These are phyloP conservation scores for Daedalea quercina DNA, from an alignment of 768 basidiomycete genomes.

Conservation along the genomic window DNA sequence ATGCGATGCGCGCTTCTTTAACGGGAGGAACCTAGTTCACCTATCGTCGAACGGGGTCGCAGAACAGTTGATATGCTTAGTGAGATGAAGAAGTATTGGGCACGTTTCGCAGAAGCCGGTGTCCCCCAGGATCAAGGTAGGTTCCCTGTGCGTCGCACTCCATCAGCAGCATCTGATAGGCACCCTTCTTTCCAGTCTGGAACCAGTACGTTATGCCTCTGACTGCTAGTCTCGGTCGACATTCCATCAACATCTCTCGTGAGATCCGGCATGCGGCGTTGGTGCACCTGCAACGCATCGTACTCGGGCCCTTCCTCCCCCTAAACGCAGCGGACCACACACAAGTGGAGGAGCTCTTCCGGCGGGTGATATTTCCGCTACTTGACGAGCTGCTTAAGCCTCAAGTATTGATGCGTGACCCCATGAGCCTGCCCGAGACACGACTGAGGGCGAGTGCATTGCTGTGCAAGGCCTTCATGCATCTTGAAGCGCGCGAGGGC, in stretches of 20 bases:
- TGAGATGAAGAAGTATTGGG: constrained; percentile 61
- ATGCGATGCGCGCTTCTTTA: background rate
- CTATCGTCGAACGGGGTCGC: constrained; percentile 72
- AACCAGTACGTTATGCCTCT: constrained; percentile 70
- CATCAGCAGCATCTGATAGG: background rate
- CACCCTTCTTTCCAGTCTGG: constrained; percentile 51
- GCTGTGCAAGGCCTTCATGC: constrained; percentile 93
- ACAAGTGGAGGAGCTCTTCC: constrained; percentile 81
- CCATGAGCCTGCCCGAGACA: constrained; percentile 86
- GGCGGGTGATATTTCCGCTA: constrained; percentile 84
- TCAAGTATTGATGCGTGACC: constrained; percentile 71
- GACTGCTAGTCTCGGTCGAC: constrained; percentile 64
- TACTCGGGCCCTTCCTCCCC: constrained; percentile 70
- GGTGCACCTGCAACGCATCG: constrained; percentile 54
- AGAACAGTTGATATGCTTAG: constrained; percentile 78
- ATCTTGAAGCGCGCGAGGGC: constrained; percentile 74
- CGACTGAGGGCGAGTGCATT: constrained; percentile 83
- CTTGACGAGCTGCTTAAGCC: constrained; percentile 87
- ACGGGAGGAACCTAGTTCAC: constrained; percentile 43
- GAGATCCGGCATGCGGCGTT: constrained; percentile 62
- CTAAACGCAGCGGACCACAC: constrained; percentile 50
- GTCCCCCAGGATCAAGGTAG: constrained; percentile 35
- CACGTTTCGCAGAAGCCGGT: constrained; percentile 45
- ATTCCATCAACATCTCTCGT: constrained; percentile 78
- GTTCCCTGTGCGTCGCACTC: background rate